Evolutionary conservation across 768 basidiomycete genomes (phyloP).

Genomic region (Tricholoma terreum): DNA sequence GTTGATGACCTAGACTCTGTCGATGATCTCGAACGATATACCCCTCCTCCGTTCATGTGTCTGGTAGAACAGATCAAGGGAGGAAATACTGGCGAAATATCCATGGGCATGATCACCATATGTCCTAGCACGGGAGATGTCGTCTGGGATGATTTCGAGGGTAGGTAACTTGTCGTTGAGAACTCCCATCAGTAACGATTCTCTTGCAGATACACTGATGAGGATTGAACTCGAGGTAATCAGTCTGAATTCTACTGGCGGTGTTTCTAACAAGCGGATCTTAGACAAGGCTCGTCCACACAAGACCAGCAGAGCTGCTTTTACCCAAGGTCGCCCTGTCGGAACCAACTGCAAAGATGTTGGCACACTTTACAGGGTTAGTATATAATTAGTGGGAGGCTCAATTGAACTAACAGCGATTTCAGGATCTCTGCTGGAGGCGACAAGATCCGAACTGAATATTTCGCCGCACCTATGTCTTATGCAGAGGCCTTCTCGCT

Average conservation of each 20-base stretch:
- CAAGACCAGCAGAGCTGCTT: slow-evolving; percentile 78
- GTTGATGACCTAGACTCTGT: slow-evolving; percentile 76
- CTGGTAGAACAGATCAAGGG: slow-evolving; percentile 59
- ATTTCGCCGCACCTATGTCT: slow-evolving; percentile 48
- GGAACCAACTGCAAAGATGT: slow-evolving; percentile 69
- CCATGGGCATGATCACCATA: slow-evolving; percentile 73
- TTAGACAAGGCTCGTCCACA: slow-evolving; percentile 85
- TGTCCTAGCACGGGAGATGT: slow-evolving; percentile 91
- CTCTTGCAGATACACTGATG: slow-evolving; percentile 66
- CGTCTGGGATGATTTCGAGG: slow-evolving; percentile 88
- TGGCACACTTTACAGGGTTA: slow-evolving; percentile 69
- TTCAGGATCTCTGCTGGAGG: slow-evolving; percentile 36
- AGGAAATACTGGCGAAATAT: slow-evolving; percentile 32
- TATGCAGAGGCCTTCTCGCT: slow-evolving; percentile 70
- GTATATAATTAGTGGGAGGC: not conserved
- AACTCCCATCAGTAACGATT: not conserved
- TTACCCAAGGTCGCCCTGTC: slow-evolving; percentile 59
- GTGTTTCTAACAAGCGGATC: not conserved
- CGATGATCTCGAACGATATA: slow-evolving; percentile 55
- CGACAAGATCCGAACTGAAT: slow-evolving; percentile 59
- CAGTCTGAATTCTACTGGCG: not conserved
- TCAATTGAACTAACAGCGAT: slow-evolving; percentile 6
- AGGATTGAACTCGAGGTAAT: slow-evolving; percentile 84
- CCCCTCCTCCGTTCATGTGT: slow-evolving; percentile 67
- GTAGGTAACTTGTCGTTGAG: slow-evolving; percentile 32